Conservation (phyloP, 108 stramenopile species). For the Mediolabrus comicus region DNA sequence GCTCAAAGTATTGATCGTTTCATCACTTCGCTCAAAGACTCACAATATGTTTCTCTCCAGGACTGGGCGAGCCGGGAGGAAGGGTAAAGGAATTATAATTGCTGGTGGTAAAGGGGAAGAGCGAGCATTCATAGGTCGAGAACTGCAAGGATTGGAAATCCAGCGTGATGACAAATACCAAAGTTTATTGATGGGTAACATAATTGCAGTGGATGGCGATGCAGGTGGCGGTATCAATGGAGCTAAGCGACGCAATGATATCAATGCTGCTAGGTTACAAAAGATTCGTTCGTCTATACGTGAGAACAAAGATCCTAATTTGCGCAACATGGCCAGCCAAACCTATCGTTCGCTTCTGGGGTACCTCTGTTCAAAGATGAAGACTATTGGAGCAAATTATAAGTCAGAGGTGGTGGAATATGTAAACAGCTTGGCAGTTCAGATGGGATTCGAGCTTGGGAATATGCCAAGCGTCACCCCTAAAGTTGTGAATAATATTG, state of each 20-base stretch:
- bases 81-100: slow-evolving; percentile 48
- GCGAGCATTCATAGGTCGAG: slow-evolving; percentile 17
- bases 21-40: too few relatives aligned
- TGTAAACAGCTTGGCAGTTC: slow-evolving; percentile 49
- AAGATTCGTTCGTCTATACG: slow-evolving; percentile 31
- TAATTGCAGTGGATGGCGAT: slow-evolving; percentile 10
- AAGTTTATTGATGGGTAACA: slow-evolving; percentile 27
- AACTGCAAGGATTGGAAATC: slow-evolving; percentile 38
- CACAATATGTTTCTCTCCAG: too few relatives aligned
- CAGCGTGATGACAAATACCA: slow-evolving; percentile 31
- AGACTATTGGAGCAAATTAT: slow-evolving; percentile 32
- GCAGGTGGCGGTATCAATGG: slow-evolving; percentile 32
- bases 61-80: slow-evolving; percentile 75
- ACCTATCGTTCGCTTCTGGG: slow-evolving; percentile 70
- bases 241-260: slow-evolving; percentile 17
- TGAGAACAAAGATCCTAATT: slow-evolving; percentile 3
- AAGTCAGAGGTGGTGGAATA: slow-evolving; percentile 57
- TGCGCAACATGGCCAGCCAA: slow-evolving; percentile 15
- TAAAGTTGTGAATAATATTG: slow-evolving; percentile 16
- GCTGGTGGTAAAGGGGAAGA: slow-evolving; percentile 19
- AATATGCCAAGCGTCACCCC: slow-evolving; percentile 27
- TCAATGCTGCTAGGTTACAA: slow-evolving; percentile 30
- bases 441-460: slow-evolving; percentile 35
- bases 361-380: slow-evolving; percentile 61
- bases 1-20: too few relatives aligned